Base-by-base conservation (phyloP, 2,329 filamentous ascomycete genomes). In the Curvularia sp. region DNA sequence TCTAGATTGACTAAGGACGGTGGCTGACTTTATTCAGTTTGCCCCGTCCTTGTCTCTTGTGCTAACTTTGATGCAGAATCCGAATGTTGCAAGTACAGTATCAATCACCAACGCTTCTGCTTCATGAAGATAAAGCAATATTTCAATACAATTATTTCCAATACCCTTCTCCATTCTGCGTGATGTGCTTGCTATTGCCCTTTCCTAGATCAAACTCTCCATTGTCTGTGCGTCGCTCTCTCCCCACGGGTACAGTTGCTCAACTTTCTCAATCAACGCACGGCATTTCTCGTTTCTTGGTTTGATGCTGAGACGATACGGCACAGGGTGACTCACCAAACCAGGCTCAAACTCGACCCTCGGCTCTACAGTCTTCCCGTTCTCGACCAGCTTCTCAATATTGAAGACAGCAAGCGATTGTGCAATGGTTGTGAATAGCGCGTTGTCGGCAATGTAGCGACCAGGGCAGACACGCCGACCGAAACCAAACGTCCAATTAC, bases 331-430 rank as follows among this genome's bases (percentile, higher is more conserved):
- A 54, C 72, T 76, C 18, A 79, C 63, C 9, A 77, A 55, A 13
- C 78, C 78, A 2, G 72, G 60, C 57, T 72, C 64, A 42, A 81
- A 80, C 30, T 75, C 67, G 0, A 78, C 42, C 20, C 71, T 65
- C 0, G 76, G 70, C 22, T 76, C 78, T 0, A 81, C 66, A 9
- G 75, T 72, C 18, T 66, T 72, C 0, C 79, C 82, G 5, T 78
- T 68, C 22, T 76, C 73, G 6, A 78, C 55, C 0, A 63, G 60
- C 53, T 81, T 81, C 12, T 62, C 59, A 13, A 85, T 72, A 3
- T 77, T 71, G 53, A 86, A 86, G 0, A 80, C 80, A 0, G 84
- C 77, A 1, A 87, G 67, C 0, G 76, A 69, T 22, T 81, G 81
- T 0, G 77, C 81, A 13, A 82, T 75, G 15, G 67, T 79, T 13